These are phyloP conservation scores for Auriculariales sp. DNA, from an alignment of 768 basidiomycete genomes.

Conservation along the genomic window DNA sequence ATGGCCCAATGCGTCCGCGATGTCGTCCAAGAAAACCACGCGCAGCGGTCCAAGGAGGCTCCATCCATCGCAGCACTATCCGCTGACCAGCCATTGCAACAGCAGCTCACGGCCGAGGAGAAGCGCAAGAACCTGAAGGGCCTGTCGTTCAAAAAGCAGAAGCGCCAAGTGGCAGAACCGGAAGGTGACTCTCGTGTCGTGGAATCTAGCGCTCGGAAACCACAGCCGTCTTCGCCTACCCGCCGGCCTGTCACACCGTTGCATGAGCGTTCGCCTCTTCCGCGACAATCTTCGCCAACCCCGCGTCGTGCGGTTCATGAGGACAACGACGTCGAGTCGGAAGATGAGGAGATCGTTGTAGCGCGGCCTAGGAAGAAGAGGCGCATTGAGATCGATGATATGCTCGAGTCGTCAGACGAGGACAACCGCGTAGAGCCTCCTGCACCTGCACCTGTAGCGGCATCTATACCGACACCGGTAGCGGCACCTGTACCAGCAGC, in stretches of 20 bases:
- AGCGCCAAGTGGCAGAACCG: too few species aligned
- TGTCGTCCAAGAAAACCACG: conserved; percentile 30
- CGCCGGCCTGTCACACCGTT: not conserved
- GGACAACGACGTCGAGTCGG: conserved; percentile 4
- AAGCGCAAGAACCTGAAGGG: conserved; percentile 21
- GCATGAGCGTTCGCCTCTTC: not conserved
- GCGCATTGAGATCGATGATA: conserved; percentile 15
- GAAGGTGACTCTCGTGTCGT: too few species aligned
- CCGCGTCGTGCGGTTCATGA: conserved; percentile 1
- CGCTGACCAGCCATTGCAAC: not conserved
- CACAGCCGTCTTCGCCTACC: not conserved
- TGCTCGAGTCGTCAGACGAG: conserved; percentile 14
- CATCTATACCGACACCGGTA: not conserved
- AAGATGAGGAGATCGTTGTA: not conserved
- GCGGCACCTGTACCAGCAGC: too few species aligned
- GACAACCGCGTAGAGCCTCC: conserved; percentile 29
- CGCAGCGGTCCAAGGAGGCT: conserved; percentile 16
- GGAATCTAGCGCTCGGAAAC: too few species aligned
- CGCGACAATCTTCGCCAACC: too few species aligned
- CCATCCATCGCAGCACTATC: not conserved
- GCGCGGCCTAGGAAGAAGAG: conserved; percentile 19
- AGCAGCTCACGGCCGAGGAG: conserved; percentile 10
- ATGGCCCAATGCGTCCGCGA: conserved; percentile 38
- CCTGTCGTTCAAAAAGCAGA: conserved; percentile 26
- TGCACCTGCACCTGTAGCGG: not conserved